Evolutionary conservation across 257 asterid genomes (phyloP).

Genomic region (Nicotiana sylvestris): DNA sequence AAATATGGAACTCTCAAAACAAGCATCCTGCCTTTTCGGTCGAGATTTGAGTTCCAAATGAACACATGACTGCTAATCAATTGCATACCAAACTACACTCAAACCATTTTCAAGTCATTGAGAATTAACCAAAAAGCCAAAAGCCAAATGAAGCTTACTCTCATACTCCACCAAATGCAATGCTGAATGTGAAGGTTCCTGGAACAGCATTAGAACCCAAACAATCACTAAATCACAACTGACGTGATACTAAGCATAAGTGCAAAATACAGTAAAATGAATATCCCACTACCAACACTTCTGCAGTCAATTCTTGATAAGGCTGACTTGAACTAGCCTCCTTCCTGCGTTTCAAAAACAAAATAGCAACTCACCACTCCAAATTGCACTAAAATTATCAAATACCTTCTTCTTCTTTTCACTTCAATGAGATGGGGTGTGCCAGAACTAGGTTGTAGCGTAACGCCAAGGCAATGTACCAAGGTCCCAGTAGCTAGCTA

Average conservation of each 20-base stretch:
- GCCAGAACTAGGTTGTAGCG: too few species aligned
- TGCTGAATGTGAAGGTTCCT: constrained; percentile 48
- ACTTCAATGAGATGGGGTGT: too few species aligned
- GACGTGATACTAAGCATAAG: background rate
- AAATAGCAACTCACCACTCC: background rate
- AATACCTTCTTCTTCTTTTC: too few species aligned
- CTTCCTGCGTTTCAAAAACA: constrained; percentile 41
- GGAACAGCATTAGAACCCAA: constrained; percentile 17
- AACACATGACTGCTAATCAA: background rate
- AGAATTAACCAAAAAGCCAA: background rate
- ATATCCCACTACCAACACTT: constrained; percentile 46
- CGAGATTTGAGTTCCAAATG: background rate
- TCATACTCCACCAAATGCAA: constrained; percentile 61
- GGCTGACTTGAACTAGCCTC: constrained; percentile 50
- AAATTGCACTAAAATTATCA: background rate
- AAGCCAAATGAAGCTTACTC: constrained; percentile 42
- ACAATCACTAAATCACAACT: background rate
- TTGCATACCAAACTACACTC: background rate
- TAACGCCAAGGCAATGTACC: too few species aligned
- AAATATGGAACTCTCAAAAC: background rate
- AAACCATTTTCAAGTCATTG: background rate
- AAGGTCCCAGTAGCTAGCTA: too few species aligned
- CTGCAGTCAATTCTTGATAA: constrained; percentile 55
- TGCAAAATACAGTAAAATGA: background rate
- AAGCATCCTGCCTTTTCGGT: background rate